phyloP scores from a whole-genome alignment of 2,329 filamentous ascomycete genomes.

The Aureobasidium sp. region DNA sequence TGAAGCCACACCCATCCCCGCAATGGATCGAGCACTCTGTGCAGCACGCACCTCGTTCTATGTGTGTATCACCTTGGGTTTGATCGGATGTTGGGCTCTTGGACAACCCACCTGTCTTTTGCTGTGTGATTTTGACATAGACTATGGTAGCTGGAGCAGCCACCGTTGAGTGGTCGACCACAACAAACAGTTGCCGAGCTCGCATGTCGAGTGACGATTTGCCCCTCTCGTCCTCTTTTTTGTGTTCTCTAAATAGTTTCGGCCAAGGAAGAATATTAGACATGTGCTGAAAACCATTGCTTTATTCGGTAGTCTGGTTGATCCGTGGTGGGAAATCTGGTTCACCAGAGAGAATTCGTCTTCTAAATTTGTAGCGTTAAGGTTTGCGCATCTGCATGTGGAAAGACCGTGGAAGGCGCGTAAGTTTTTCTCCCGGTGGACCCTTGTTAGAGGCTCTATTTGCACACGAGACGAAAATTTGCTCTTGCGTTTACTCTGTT shows the following conservation, averaged over 20 bases:
- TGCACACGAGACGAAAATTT: background rate
- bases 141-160: constrained; percentile 1
- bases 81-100: background rate
- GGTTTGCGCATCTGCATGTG: background rate
- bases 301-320: background rate
- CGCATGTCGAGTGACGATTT: background rate
- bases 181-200: background rate
- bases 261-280: background rate
- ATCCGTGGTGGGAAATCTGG: background rate
- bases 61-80: background rate
- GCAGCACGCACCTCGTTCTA: background rate
- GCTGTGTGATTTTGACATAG: background rate
- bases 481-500: no score
- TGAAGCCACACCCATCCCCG: background rate
- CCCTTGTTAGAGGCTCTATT: background rate
- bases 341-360: background rate
- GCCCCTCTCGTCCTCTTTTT: background rate
- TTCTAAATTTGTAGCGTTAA: background rate
- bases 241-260: background rate
- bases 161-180: background rate
- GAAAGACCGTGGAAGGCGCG: background rate
- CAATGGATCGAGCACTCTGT: background rate
- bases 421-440: background rate
- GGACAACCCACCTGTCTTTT: background rate
- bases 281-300: no score